Conservation (phyloP, 2,329 filamentous ascomycete genomes). For the Aspergillaceae sp. region DNA sequence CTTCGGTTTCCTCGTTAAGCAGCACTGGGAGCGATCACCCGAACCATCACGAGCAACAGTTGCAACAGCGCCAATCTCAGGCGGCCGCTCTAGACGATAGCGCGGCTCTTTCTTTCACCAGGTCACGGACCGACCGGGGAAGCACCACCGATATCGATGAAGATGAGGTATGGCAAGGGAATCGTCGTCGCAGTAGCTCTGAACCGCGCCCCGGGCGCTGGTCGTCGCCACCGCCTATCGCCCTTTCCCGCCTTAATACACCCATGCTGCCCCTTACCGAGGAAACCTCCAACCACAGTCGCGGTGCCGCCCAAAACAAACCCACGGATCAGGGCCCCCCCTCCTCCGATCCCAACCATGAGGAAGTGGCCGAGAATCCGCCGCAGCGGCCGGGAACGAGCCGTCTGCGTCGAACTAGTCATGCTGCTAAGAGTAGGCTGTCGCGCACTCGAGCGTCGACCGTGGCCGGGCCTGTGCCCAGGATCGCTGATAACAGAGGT, state of each 20-base stretch:
- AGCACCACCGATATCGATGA: conserved; percentile 8
- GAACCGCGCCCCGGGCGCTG: conserved; percentile 30
- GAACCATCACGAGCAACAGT: background rate
- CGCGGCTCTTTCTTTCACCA: background rate
- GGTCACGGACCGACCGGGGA: background rate
- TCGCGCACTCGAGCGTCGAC: conserved; percentile 27
- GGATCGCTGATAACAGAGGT: background rate
- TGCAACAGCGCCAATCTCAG: background rate
- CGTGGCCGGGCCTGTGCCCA: conserved; percentile 15
- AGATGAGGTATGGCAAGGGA: conserved; percentile 19
- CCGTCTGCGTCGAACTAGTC: conserved; percentile 25
- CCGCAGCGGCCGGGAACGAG: conserved; percentile 4
- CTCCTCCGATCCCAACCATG: conserved; percentile 1
- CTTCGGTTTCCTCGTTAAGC: conserved; percentile 6
- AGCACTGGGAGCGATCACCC: background rate
- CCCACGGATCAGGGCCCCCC: background rate
- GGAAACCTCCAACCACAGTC: conserved; percentile 18
- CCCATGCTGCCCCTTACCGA: conserved; percentile 28
- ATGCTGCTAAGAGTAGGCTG: conserved; percentile 22
- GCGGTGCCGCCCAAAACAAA: background rate
- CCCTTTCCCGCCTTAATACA: conserved; percentile 14
- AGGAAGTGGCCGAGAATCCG: too few species aligned
- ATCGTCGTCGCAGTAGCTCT: conserved; percentile 34
- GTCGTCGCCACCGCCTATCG: conserved; percentile 18
- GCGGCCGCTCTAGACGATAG: background rate